These are phyloP conservation scores for Cryptococcus maquisensis DNA, from an alignment of 1,284 basidiomycete genomes.

Conservation along the genomic window DNA sequence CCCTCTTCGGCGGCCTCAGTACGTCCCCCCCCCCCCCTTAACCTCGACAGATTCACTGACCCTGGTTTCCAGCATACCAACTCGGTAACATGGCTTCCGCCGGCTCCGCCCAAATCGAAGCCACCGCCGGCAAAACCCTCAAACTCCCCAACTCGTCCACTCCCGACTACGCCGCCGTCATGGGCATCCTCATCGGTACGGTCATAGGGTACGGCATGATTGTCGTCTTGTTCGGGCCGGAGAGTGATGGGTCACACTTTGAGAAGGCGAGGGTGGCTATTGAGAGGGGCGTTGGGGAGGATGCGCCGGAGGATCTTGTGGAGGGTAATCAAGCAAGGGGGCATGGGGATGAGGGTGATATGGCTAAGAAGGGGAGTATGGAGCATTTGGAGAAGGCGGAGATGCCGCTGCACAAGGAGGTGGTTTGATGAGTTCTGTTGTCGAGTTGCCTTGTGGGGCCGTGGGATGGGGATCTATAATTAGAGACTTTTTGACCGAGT, in stretches of 20 bases:
- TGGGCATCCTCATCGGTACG: conserved; percentile 76
- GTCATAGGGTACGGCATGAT: conserved; percentile 47
- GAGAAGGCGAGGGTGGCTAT: conserved; percentile 75
- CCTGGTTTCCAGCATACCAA: neutral
- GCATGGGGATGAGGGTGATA: no score
- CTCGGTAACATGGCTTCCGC: conserved; percentile 69
- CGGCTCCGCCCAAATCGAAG: conserved; percentile 86
- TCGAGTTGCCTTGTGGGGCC: no score
- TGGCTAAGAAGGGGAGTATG: no score
- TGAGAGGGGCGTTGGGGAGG: conserved; percentile 63
- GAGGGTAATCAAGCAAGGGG: conserved; percentile 1
- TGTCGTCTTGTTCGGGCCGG: conserved; percentile 51
- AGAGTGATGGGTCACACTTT: conserved; percentile 71
- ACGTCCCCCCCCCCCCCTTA: conserved; percentile 44
- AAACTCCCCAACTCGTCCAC: conserved; percentile 51
- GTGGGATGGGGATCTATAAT: no score
- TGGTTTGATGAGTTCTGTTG: no score
- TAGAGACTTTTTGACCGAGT: no score
- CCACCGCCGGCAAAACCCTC: conserved; percentile 56
- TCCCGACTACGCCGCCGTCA: conserved; percentile 71
- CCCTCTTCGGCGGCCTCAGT: conserved; percentile 87
- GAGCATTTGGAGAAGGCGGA: conserved; percentile 17
- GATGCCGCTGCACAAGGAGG: neutral
- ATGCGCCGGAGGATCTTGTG: conserved; percentile 45
- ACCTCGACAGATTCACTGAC: neutral